Conservation (phyloP, 164 flowering plant species). For the Stephania cephalantha region DNA sequence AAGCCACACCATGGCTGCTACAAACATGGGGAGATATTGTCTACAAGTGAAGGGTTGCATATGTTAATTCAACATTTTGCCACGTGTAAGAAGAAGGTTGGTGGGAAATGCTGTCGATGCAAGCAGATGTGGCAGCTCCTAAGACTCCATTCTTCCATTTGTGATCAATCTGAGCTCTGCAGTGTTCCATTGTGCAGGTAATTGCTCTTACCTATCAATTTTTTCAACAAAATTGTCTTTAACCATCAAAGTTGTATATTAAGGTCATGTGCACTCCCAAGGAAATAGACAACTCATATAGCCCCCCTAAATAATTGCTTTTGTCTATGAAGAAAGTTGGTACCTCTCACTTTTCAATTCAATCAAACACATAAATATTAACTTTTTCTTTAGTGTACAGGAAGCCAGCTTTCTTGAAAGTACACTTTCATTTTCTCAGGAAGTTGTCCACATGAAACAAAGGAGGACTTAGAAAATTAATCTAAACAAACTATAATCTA, state of each 20-base stretch:
- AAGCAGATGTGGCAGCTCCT: constrained; percentile 94
- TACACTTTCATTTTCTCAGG: no score
- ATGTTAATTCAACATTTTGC: constrained; percentile 65
- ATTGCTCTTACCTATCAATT: neutral
- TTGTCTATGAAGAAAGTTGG: no score
- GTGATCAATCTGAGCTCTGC: constrained; percentile 61
- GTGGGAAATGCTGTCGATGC: constrained; percentile 71
- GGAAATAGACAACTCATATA: no score
- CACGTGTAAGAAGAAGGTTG: constrained; percentile 52
- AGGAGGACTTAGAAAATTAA: no score
- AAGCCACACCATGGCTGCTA: constrained; percentile 50
- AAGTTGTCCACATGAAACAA: no score
- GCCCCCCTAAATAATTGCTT: no score
- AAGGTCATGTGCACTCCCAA: no score
- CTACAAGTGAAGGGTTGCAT: constrained; percentile 77
- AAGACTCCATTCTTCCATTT: constrained; percentile 69
- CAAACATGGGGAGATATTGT: constrained; percentile 49
- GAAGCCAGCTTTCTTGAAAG: no score
- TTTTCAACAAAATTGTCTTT: neutral
- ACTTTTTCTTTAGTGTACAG: no score
- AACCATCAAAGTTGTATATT: neutral
- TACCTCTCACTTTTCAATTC: no score
- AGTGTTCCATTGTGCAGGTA: constrained; percentile 93
- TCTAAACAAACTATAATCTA: no score
- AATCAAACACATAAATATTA: no score